A percentile compares a stretch with the other conserved stretches of the same genome.
phyloP scores from a whole-genome alignment of 2,329 filamentous ascomycete genomes.

The Botryotinia convoluta region DNA sequence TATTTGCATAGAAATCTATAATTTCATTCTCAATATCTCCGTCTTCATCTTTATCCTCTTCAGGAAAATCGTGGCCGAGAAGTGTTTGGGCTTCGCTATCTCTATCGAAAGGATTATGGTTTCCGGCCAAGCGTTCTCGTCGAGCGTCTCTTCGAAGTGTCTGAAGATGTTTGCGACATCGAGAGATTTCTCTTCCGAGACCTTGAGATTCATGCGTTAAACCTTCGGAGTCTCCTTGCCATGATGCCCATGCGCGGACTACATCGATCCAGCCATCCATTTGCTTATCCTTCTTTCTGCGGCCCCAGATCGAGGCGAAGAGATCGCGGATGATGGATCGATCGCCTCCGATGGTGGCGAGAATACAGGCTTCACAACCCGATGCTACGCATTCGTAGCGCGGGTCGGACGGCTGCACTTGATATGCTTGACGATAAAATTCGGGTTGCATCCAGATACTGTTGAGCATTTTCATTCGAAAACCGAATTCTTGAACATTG shows the following conservation, averaged over 20 bases:
- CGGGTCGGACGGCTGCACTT: slow-evolving; percentile 34
- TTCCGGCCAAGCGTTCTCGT: background rate
- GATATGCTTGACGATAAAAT: slow-evolving; percentile 41
- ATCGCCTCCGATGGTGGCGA: slow-evolving; percentile 49
- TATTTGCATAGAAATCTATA: slow-evolving; percentile 27
- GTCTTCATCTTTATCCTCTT: slow-evolving; percentile 17
- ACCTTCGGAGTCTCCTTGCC: background rate
- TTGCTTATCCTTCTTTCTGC: slow-evolving; percentile 32
- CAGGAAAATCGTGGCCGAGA: slow-evolving; percentile 33
- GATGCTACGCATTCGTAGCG: slow-evolving; percentile 36
- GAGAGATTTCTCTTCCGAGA: slow-evolving; percentile 25
- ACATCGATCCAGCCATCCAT: slow-evolving; percentile 25
- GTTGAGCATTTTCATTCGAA: slow-evolving; percentile 30
- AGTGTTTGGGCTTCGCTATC: slow-evolving; percentile 33
- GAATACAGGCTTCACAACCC: slow-evolving; percentile 53
- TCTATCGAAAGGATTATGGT: background rate
- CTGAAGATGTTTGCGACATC: slow-evolving; percentile 39
- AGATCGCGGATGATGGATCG: slow-evolving; percentile 46
- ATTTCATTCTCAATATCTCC: slow-evolving; percentile 27
- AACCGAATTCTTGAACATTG: slow-evolving; percentile 19
- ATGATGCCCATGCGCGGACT: slow-evolving; percentile 29
- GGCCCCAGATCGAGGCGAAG: slow-evolving; percentile 44
- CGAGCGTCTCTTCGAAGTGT: slow-evolving; percentile 44
- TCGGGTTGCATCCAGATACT: slow-evolving; percentile 39
- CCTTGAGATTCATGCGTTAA: slow-evolving; percentile 18